Conservation (phyloP, 2,329 filamentous ascomycete species). For the Cladophialophora carrionii region DNA sequence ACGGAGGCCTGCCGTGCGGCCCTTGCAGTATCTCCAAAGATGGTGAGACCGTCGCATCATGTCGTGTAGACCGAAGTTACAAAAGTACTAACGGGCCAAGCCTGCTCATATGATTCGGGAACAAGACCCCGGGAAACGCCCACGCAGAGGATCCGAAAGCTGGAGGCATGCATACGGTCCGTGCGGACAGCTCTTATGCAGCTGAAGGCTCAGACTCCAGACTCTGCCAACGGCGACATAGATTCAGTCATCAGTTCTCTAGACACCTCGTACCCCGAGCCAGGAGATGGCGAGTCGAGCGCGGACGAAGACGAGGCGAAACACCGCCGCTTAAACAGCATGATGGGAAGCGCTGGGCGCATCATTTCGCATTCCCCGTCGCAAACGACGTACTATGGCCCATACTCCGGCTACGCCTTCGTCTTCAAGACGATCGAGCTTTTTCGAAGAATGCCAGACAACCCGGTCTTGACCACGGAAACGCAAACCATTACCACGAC, state of each 20-base stretch:
- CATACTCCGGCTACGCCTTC: constrained; percentile 29
- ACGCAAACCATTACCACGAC: constrained; percentile 19
- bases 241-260: constrained; percentile 25
- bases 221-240: constrained; percentile 18
- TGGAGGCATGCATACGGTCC: constrained; percentile 30
- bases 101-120: constrained; percentile 32
- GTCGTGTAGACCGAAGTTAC: too few species aligned
- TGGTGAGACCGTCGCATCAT: constrained; percentile 14
- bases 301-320: constrained; percentile 15
- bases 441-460: constrained; percentile 24
- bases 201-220: constrained; percentile 24
- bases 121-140: constrained; percentile 31
- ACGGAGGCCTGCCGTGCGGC: constrained; percentile 30
- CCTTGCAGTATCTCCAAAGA: constrained; percentile 28
- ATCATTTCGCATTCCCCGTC: constrained; percentile 22
- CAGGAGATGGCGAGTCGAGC: constrained; percentile 22
- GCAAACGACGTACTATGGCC: constrained; percentile 30
- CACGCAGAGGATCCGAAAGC: constrained; percentile 34
- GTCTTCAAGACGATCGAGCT: constrained; percentile 32
- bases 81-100: constrained; percentile 18
- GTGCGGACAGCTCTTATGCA: constrained; percentile 24
- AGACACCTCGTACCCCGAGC: constrained; percentile 23
- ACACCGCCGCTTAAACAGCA: constrained; percentile 24
- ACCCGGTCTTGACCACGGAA: constrained; percentile 6
- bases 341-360: constrained; percentile 25